A percentile compares a stretch with the other conserved stretches of the same genome.
Conservation (phyloP, 2,329 filamentous ascomycete species). For the Sclerotinia trifoliorum region DNA sequence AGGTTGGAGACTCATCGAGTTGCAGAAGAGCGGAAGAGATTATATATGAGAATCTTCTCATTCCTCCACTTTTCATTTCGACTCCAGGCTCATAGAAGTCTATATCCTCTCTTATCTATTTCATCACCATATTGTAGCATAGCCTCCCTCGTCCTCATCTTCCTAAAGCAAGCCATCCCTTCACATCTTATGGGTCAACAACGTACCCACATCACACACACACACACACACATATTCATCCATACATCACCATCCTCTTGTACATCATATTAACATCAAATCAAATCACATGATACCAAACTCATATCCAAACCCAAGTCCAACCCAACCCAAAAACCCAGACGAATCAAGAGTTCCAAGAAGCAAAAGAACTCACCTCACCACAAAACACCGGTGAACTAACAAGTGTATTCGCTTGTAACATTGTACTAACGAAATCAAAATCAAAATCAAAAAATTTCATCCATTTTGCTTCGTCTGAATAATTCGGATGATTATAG, state of each 20-base stretch:
- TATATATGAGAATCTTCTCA: constrained; percentile 58
- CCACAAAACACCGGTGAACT: neutral
- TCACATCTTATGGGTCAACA: neutral
- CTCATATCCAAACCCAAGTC: neutral
- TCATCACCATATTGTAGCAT: constrained; percentile 8
- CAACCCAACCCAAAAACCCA: neutral
- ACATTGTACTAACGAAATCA: neutral
- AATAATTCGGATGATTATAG: neutral
- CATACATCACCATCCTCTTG: neutral
- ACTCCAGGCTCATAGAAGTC: neutral
- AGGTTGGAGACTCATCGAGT: constrained; percentile 95
- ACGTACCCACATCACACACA: no score
- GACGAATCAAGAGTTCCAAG: neutral
- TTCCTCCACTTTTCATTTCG: neutral
- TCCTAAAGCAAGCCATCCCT: neutral
- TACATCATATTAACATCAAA: neutral
- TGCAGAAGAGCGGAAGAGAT: constrained; percentile 97
- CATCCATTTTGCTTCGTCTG: neutral
- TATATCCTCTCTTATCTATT: neutral
- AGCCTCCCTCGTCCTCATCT: neutral
- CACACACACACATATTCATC: neutral
- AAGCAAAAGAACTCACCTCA: neutral
- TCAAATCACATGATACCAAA: neutral
- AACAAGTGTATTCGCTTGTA: neutral
- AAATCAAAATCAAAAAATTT: neutral